These are phyloP conservation scores for Coniochaeta sp. DNA, from an alignment of 2,329 filamentous ascomycete genomes.

Conservation along the genomic window DNA sequence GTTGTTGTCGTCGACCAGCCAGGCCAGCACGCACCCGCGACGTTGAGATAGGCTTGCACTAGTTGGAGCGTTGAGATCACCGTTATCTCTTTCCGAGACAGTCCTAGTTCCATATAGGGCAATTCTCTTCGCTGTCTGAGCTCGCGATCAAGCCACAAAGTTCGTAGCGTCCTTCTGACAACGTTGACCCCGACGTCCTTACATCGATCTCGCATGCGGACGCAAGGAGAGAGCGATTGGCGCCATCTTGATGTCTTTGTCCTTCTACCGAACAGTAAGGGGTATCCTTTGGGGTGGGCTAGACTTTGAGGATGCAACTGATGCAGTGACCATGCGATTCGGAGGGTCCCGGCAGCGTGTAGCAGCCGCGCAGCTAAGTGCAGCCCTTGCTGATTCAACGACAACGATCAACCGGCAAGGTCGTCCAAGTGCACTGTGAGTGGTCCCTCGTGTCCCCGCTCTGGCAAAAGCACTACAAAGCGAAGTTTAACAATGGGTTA, in stretches of 20 bases:
- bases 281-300: no score
- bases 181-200: not conserved
- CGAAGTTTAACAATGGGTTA: not conserved
- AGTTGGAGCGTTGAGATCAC: not conserved
- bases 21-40: no score
- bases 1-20: no score
- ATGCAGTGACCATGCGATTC: no score
- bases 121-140: not conserved
- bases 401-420: not conserved
- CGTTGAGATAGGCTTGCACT: not conserved
- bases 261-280: no score
- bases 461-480: not conserved
- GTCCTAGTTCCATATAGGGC: not conserved
- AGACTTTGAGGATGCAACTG: no score
- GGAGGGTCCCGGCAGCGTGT: no score
- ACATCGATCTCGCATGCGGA: not conserved
- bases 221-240: no score
- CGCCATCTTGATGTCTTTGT: no score
- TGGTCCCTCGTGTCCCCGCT: not conserved
- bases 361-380: not conserved
- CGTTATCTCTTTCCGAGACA: not conserved
- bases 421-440: not conserved
- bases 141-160: not conserved
- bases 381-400: not conserved
- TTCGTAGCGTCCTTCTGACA: not conserved